These are phyloP conservation scores for Plasmodium blacklocki DNA, from an alignment of 169 alveolate genomes.

Conservation along the genomic window DNA sequence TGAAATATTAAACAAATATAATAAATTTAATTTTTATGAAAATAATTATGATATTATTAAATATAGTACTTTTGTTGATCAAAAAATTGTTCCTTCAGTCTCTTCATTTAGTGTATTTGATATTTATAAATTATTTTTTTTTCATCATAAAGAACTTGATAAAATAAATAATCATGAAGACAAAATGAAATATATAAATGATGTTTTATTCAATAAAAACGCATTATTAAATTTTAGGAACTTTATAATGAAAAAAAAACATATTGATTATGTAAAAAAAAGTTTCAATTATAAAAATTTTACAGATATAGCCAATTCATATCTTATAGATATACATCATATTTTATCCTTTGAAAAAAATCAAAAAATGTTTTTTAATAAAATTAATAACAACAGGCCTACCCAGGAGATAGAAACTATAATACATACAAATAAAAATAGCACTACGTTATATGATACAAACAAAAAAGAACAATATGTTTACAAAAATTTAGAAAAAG, in stretches of 20 bases:
- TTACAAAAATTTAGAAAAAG: background rate
- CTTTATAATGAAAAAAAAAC: slow-evolving; percentile 26
- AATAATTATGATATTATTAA: background rate
- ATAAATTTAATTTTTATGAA: slow-evolving; percentile 5
- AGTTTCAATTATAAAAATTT: background rate
- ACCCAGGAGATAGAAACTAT: slow-evolving; percentile 15
- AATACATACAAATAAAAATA: background rate
- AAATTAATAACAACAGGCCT: background rate
- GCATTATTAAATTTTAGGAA: slow-evolving; percentile 16
- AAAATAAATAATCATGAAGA: slow-evolving; percentile 6
- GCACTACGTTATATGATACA: background rate
- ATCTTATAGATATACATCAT: slow-evolving; percentile 16
- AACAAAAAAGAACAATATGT: background rate
- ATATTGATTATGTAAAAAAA: slow-evolving; percentile 28
- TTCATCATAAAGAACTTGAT: slow-evolving; percentile 2
- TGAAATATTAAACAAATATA: background rate
- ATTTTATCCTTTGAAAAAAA: slow-evolving; percentile 33
- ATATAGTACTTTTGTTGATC: background rate
- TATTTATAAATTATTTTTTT: slow-evolving; percentile 35
- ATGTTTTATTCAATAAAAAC: slow-evolving; percentile 1
- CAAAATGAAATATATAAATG: slow-evolving; percentile 9
- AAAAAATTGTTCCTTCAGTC: background rate
- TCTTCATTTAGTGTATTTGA: slow-evolving; percentile 38
- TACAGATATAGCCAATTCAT: background rate
- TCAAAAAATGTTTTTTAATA: slow-evolving; percentile 8